These are phyloP conservation scores for Ogataea pini DNA, from an alignment of 805 yeast species.

Conservation along the genomic window DNA sequence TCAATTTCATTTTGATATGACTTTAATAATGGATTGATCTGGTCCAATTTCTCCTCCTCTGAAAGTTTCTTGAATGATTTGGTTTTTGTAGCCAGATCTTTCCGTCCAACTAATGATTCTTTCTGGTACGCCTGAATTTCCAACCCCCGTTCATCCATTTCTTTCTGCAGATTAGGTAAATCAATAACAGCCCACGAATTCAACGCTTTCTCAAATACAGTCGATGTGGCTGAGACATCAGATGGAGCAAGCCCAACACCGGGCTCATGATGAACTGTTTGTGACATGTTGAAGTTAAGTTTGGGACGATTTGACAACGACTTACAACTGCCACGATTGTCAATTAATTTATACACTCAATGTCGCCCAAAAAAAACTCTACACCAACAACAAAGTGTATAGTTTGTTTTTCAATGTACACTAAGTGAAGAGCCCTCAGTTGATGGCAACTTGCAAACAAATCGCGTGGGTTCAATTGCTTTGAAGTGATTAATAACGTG, in stretches of 20 bases:
- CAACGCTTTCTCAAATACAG: slow-evolving; percentile 55
- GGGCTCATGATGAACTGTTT: slow-evolving; percentile 3
- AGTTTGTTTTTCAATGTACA: too few relatives aligned
- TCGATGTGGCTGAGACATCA: slow-evolving; percentile 13
- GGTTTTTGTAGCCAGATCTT: slow-evolving; percentile 79
- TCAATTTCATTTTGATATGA: slow-evolving; percentile 90
- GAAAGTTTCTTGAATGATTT: slow-evolving; percentile 76
- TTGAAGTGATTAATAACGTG: too few relatives aligned
- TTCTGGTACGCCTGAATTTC: slow-evolving; percentile 72
- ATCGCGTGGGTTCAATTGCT: too few relatives aligned
- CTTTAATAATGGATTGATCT: slow-evolving; percentile 66
- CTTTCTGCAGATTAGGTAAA: slow-evolving; percentile 66
- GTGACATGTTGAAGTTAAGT: slow-evolving; percentile 7
- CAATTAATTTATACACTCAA: neutral
- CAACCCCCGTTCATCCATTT: slow-evolving; percentile 72
- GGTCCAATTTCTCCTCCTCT: slow-evolving; percentile 64
- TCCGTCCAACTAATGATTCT: slow-evolving; percentile 66
- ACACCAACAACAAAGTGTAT: too few relatives aligned
- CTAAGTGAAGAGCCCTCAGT: too few relatives aligned
- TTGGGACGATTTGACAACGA: too few relatives aligned
- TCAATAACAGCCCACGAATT: slow-evolving; percentile 76
- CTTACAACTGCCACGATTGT: neutral
- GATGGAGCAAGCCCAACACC: slow-evolving; percentile 8
- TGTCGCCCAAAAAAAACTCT: too few relatives aligned
- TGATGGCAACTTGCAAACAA: too few relatives aligned